These are phyloP conservation scores for Scutellaria galericulata DNA, from an alignment of 257 asterid genomes.

Conservation along the genomic window DNA sequence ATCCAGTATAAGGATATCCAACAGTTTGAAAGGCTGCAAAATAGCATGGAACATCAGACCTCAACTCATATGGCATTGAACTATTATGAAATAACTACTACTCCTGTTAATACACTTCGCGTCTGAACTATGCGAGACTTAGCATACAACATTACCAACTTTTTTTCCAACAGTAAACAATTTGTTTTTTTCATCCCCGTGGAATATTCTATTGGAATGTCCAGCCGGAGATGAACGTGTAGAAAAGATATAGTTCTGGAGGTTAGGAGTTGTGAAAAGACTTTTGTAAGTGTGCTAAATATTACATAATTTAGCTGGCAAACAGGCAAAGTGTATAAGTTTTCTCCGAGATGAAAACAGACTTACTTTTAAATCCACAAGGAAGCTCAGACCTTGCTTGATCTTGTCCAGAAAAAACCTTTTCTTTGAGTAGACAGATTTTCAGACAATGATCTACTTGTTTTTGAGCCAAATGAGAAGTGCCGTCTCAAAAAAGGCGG, in stretches of 20 bases:
- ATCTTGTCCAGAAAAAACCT: conserved; percentile 77
- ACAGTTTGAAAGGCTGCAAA: conserved; percentile 33
- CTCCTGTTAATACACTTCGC: no score
- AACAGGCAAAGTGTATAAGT: background rate
- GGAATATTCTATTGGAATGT: no score
- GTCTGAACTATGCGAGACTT: no score
- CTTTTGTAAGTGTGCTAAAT: no score
- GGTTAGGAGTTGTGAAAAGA: no score
- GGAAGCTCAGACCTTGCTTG: conserved; percentile 57
- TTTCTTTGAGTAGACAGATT: conserved; percentile 54
- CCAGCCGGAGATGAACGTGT: no score
- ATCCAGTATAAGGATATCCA: conserved; percentile 31
- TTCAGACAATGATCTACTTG: conserved; percentile 53
- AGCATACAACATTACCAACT: no score
- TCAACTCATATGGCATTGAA: background rate
- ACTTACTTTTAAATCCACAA: conserved; percentile 42
- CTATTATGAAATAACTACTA: background rate
- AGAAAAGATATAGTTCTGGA: no score
- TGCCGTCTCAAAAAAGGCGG: conserved; percentile 84
- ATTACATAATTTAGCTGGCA: no score
- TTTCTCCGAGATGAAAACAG: background rate
- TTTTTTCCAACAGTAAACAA: no score
- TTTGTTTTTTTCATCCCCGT: no score
- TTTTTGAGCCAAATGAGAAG: conserved; percentile 77
- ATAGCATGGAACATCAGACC: conserved; percentile 1